These are phyloP conservation scores for Fusarium brevicatenulatum DNA, from an alignment of 2,329 filamentous ascomycete species.

Conservation along the genomic window DNA sequence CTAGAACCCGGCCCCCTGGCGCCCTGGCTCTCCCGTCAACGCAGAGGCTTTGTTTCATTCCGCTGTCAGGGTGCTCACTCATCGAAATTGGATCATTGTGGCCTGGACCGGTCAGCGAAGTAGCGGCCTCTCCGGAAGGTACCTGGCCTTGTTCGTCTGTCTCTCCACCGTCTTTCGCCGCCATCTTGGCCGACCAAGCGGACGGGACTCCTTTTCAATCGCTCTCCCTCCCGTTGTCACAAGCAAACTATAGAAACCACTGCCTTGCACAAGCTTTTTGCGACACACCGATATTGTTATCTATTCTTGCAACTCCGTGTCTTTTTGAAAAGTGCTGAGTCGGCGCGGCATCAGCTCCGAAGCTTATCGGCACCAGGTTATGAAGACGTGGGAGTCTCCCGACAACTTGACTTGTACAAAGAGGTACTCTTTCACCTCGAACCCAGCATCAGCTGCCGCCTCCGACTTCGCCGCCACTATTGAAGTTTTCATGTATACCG, in stretches of 20 bases:
- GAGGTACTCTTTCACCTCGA: constrained; percentile 12
- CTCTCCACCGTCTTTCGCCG: constrained; percentile 36
- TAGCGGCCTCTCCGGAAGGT: constrained; percentile 38
- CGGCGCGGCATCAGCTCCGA: constrained; percentile 21
- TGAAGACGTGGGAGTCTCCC: constrained; percentile 12
- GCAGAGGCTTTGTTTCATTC: constrained; percentile 35
- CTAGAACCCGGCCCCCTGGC: constrained; percentile 15
- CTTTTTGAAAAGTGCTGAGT: constrained; percentile 2
- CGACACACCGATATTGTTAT: constrained; percentile 8
- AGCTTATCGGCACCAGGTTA: constrained; percentile 22
- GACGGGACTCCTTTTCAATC: constrained; percentile 32
- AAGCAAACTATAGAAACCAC: constrained; percentile 7
- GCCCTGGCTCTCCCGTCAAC: not conserved
- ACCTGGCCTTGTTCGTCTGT: constrained; percentile 19
- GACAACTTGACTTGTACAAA: constrained; percentile 8
- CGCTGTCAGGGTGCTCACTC: constrained; percentile 28
- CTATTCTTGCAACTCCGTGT: not conserved
- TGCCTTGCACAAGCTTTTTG: constrained; percentile 5
- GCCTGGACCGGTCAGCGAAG: constrained; percentile 35
- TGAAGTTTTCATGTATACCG: constrained; percentile 34
- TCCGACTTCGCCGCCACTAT: constrained; percentile 27
- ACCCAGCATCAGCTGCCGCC: constrained; percentile 15
- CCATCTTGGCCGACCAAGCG: constrained; percentile 24
- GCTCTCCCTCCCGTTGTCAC: constrained; percentile 26
- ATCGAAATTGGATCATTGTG: constrained; percentile 35